Evolutionary conservation across 2,329 filamentous ascomycete species (phyloP).

Genomic region (Exophiala xenobiotica): DNA sequence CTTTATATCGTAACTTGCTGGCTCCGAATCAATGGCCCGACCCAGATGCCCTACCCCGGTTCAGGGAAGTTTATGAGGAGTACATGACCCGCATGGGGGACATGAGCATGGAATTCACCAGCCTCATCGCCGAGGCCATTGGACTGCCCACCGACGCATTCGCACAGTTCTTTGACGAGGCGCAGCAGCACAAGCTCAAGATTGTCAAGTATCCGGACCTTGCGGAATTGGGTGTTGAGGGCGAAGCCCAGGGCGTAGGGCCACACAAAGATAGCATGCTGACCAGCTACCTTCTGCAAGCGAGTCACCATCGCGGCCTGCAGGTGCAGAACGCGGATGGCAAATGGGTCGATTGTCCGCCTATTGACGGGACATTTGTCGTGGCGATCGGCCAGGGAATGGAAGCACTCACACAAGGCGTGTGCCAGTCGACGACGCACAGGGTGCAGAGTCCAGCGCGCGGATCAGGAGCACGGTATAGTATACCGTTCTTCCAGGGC

Average conservation of each 20-base stretch:
- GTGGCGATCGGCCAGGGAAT: constrained; percentile 86
- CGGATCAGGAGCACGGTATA: constrained; percentile 71
- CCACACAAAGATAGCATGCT: constrained; percentile 87
- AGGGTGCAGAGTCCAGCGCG: constrained; percentile 72
- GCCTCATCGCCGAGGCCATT: constrained; percentile 81
- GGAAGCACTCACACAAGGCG: constrained; percentile 79
- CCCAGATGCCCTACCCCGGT: constrained; percentile 55
- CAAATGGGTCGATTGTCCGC: constrained; percentile 79
- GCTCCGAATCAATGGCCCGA: constrained; percentile 80
- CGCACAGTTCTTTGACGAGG: constrained; percentile 71
- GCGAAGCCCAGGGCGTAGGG: constrained; percentile 60
- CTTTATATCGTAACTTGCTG: constrained; percentile 71
- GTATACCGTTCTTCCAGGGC: constrained; percentile 85
- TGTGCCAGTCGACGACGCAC: constrained; percentile 80
- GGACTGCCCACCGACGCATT: constrained; percentile 69
- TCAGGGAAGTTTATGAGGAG: constrained; percentile 66
- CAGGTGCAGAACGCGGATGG: constrained; percentile 80
- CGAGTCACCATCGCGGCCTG: constrained; percentile 69
- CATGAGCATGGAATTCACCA: constrained; percentile 72
- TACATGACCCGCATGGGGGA: constrained; percentile 75
- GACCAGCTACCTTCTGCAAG: constrained; percentile 73
- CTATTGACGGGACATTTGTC: constrained; percentile 73
- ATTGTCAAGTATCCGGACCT: constrained; percentile 82
- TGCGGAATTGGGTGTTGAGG: constrained; percentile 54
- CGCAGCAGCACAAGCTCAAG: constrained; percentile 80